phyloP scores from a whole-genome alignment of 1,139 yeast genomes.

The Lipomyces yarrowii region DNA sequence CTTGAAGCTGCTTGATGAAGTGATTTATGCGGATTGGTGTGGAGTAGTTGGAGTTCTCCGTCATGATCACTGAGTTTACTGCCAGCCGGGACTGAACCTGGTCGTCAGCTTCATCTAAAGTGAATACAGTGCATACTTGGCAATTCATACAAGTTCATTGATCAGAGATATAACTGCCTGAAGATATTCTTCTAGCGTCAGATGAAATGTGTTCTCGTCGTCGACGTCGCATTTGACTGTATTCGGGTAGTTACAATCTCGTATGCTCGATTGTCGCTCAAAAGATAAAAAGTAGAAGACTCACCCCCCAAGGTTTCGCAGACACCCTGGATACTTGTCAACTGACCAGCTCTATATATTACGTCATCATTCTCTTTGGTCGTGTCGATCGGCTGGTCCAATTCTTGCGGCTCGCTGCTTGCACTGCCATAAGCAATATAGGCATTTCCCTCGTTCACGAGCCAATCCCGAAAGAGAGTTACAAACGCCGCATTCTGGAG shows the following conservation, averaged over 20 bases:
- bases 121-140: not conserved
- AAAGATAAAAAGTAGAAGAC: not conserved
- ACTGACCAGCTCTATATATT: constrained; percentile 4
- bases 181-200: constrained; percentile 41
- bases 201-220: constrained; percentile 33
- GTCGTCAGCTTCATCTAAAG: not conserved
- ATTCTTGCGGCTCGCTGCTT: not conserved
- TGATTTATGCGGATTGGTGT: constrained; percentile 30
- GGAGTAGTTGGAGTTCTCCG: constrained; percentile 31
- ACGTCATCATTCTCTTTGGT: not conserved
- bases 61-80: constrained; percentile 39
- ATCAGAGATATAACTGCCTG: constrained; percentile 39
- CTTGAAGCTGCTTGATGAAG: constrained; percentile 41
- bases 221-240: constrained; percentile 19
- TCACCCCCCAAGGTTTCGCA: constrained; percentile 29
- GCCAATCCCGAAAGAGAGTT: constrained; percentile 34
- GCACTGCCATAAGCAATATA: not conserved
- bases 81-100: constrained; percentile 37
- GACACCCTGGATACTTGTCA: constrained; percentile 33
- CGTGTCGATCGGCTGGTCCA: not conserved
- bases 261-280: not conserved
- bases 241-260: not conserved
- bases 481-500: constrained; percentile 36
- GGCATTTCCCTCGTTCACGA: constrained; percentile 21
- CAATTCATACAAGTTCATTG: constrained; percentile 35